These are phyloP conservation scores for Psidium friedrichsthalianum DNA, from an alignment of 345 rosid genomes.

Conservation along the genomic window DNA sequence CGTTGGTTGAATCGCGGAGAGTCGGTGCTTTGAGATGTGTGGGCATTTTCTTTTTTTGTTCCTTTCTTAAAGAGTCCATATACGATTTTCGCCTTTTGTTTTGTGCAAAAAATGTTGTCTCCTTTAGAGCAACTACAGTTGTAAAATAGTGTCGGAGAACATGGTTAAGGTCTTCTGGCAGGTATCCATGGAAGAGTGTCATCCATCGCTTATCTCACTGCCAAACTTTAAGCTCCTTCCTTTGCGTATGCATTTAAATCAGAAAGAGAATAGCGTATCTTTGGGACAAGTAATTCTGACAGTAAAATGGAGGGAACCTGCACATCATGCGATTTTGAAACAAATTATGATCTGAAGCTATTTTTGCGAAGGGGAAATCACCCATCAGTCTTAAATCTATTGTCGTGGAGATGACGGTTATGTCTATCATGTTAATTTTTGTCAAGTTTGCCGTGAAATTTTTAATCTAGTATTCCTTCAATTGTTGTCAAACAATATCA, in stretches of 20 bases:
- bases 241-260: not conserved
- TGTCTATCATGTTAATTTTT: too few species aligned
- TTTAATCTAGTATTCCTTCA: too few species aligned
- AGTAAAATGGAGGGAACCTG: constrained; percentile 51
- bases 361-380: not conserved
- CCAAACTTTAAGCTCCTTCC: not conserved
- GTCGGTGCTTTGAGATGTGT: not conserved
- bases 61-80: not conserved
- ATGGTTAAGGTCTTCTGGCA: not conserved
- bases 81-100: too few species aligned
- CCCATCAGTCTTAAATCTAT: fast-evolving
- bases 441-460: too few species aligned
- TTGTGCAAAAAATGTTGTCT: not conserved
- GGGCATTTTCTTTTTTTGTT: not conserved
- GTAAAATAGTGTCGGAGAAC: not conserved
- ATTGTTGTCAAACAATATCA: too few species aligned
- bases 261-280: constrained; percentile 38
- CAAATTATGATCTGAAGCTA: fast-evolving
- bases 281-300: constrained; percentile 39
- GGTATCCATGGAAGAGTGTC: not conserved
- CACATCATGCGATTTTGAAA: not conserved
- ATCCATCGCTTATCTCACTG: not conserved
- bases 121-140: not conserved
- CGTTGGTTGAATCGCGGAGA: not conserved
- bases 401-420: not conserved